Evolutionary conservation across 805 yeast genomes (phyloP).

Genomic region (Sugiyamaella smithiae): DNA sequence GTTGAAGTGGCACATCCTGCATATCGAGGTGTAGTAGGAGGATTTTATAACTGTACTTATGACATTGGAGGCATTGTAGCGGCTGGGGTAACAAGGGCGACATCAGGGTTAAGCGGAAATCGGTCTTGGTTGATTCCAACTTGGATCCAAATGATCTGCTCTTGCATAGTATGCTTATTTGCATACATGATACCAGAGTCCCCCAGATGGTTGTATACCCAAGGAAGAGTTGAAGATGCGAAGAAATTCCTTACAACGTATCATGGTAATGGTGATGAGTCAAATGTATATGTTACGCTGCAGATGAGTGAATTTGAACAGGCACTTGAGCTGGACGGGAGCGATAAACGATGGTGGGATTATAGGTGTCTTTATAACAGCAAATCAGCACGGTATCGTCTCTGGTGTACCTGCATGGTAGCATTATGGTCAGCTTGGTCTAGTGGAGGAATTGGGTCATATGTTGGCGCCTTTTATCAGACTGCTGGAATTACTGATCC

Average conservation of each 20-base stretch:
- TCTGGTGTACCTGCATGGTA: background rate
- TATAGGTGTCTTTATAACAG: conserved; percentile 11
- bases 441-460: conserved; percentile 2
- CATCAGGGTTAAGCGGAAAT: background rate
- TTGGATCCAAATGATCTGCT: conserved; percentile 16
- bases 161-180: conserved; percentile 1
- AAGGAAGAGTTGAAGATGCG: conserved; percentile 11
- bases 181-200: conserved; percentile 9
- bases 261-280: conserved; percentile 15
- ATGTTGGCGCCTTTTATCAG: background rate
- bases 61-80: conserved; percentile 35
- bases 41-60: conserved; percentile 14
- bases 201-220: conserved; percentile 19
- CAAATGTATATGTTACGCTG: conserved; percentile 10
- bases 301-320: conserved; percentile 10
- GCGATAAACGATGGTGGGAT: conserved; percentile 13
- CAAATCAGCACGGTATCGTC: conserved; percentile 8
- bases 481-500: background rate
- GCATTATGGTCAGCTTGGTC: background rate
- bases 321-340: conserved; percentile 7
- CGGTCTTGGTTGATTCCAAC: conserved; percentile 11
- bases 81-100: conserved; percentile 11
- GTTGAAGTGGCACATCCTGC: conserved; percentile 15
- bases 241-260: conserved; percentile 8
- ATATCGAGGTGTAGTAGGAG: conserved; percentile 13